Evolutionary conservation across 179 eudicot genomes (phyloP), one percentile per base, ranked within the genome.

Genomic region (Spergularia azorica): DNA sequence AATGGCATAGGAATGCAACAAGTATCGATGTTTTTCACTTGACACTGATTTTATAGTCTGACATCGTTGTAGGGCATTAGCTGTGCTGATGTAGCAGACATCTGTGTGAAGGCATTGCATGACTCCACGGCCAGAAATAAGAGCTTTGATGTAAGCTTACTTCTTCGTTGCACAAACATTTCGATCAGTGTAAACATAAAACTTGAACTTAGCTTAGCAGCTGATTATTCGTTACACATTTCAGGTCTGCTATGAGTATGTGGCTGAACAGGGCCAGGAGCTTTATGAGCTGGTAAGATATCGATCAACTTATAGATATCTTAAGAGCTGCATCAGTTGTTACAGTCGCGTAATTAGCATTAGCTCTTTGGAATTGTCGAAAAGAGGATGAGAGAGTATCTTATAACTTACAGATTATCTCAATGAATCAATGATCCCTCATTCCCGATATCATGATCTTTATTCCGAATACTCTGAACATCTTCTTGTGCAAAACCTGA

Each of bases 61-160:
- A 46, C 59, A 63, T 38, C 67, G 16, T 64, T 70, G 48, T 51
- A 94, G 98, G 95, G 97, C 50, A 95, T 95, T 84, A 95, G 98
- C 78, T 95, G 98, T 81, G 98, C 98, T 55, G 98, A 95, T 84
- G 98, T 95, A 78, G 98, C 98, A 26, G 98, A 95, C 77, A 95
- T 95, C 76, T 95, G 98, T 67, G 98, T 95, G 52, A 95, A 95
- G 86, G 93, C 98, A 57, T 76, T 95, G 86, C 98, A 95, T 81
- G 98, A 95, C 82, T 88, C 97, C 50, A 91, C 97, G 66, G 98
- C 98, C 66, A 82, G 98, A 80, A 95, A 95, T 77, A 95, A 91
- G 88, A 95, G 98, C 84, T 95, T 95, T 79, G 98, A 95, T 83
- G 98, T 95, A 76, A 50, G 95, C 79, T 56, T 55, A 55, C 26